Conservation (phyloP, 139 green algal species). For the Pseudopediastrum boryanum region DNA sequence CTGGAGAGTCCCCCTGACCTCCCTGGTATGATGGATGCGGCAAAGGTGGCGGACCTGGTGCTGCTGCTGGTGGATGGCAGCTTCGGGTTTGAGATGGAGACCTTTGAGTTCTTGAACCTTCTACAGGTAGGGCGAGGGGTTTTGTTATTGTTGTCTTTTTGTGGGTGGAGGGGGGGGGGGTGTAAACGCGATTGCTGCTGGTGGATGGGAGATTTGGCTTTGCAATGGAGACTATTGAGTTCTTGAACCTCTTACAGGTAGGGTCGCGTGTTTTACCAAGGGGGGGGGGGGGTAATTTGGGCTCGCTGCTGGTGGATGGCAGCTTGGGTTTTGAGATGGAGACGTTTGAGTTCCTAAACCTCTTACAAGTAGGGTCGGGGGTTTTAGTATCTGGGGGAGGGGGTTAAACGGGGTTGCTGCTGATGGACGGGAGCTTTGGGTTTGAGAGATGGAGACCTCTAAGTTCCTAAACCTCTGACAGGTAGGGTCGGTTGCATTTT, state of each 20-base stretch:
- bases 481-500: too few species aligned
- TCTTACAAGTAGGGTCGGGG: slow-evolving; percentile 96
- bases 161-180: too few species aligned
- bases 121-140: slow-evolving; percentile 80
- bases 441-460: slow-evolving; percentile 99
- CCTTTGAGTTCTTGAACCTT: slow-evolving; percentile 99
- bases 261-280: too few species aligned
- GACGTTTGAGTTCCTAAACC: slow-evolving; percentile 99
- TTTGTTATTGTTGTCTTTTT: not conserved
- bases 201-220: slow-evolving; percentile 96
- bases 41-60: slow-evolving; percentile 98
- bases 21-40: slow-evolving; percentile 90
- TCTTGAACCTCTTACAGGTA: slow-evolving; percentile 97
- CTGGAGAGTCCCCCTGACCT: slow-evolving; percentile 93
- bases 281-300: too few species aligned
- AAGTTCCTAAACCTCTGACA: slow-evolving; percentile 99
- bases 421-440: slow-evolving; percentile 94
- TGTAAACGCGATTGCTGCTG: too few species aligned
- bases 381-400: too few species aligned
- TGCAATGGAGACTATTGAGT: slow-evolving; percentile 99
- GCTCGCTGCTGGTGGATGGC: slow-evolving; percentile 94
- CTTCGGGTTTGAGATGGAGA: slow-evolving; percentile 99
- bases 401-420: slow-evolving; percentile 96
- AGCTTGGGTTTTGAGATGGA: slow-evolving; percentile 99
- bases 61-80: slow-evolving; percentile 93